These are phyloP conservation scores for Saccharum officinarum DNA, from an alignment of 176 grass and related monocot species.

Conservation along the genomic window DNA sequence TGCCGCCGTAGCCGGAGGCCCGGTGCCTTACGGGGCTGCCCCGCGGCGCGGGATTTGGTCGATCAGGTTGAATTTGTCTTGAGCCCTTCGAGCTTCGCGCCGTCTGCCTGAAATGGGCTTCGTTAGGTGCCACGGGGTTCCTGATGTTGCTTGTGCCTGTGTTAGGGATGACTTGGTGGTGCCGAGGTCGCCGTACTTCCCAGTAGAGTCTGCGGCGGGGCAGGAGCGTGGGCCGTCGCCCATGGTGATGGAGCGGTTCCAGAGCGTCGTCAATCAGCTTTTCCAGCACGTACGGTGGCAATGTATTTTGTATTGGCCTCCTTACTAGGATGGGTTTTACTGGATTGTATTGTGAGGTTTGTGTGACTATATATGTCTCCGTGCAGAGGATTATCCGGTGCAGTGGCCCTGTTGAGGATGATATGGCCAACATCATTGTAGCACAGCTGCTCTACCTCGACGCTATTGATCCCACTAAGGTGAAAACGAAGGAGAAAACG, in stretches of 20 bases:
- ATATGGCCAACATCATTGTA: conserved; percentile 82
- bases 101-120: not conserved
- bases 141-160: conserved; percentile 16
- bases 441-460: conserved; percentile 90
- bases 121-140: not conserved
- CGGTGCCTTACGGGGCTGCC: conserved; percentile 20
- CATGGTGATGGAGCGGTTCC: conserved; percentile 79
- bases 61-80: conserved; percentile 48
- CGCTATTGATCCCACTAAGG: conserved; percentile 80
- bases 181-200: conserved; percentile 65
- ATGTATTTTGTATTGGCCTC: not conserved
- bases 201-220: conserved; percentile 42
- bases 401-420: conserved; percentile 81
- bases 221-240: conserved; percentile 80
- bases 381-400: conserved; percentile 86
- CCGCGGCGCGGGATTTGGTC: conserved; percentile 74
- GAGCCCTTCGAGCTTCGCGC: not conserved
- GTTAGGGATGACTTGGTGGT: conserved; percentile 78
- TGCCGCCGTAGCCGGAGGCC: not conserved
- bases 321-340: not conserved
- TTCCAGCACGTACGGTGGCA: conserved; percentile 70
- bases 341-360: not conserved
- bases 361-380: not conserved
- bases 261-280: conserved; percentile 84
- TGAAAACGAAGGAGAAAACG: not conserved